Evolutionary conservation across 2,329 filamentous ascomycete genomes (phyloP).

Genomic region (Sarocladiaceae sp.): DNA sequence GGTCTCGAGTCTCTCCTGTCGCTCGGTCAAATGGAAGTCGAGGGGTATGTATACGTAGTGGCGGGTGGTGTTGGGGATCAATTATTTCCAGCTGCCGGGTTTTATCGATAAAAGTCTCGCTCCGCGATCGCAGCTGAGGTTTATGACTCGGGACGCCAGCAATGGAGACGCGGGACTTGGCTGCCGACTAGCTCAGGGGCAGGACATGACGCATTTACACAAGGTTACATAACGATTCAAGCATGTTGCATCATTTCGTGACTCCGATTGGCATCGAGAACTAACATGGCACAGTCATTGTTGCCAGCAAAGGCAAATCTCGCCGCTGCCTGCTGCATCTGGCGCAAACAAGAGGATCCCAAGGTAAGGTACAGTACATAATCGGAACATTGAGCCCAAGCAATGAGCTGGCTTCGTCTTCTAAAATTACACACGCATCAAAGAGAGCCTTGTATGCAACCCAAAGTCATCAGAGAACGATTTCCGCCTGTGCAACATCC

Average conservation of each 20-base stretch:
- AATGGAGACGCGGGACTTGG: no score
- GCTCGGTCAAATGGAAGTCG: not conserved
- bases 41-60: not conserved
- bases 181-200: no score
- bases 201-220: no score
- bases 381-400: not conserved
- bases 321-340: not conserved
- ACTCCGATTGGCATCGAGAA: not conserved
- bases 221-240: no score
- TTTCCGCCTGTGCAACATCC: not conserved
- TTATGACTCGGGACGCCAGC: not conserved
- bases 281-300: no score
- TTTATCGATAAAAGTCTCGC: constrained; percentile 9
- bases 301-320: not conserved
- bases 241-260: no score
- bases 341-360: not conserved
- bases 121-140: constrained; percentile 2
- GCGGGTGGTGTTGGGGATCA: not conserved
- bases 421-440: constrained; percentile 2
- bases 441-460: constrained; percentile 17
- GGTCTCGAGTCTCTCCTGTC: no score
- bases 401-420: no score
- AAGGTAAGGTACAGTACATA: not conserved
- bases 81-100: not conserved
- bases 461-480: constrained; percentile 16